Evolutionary conservation across 306 rosid genomes (phyloP), one percentile per base, ranked within the genome.

Genomic region (Ormosia semicastrata): DNA sequence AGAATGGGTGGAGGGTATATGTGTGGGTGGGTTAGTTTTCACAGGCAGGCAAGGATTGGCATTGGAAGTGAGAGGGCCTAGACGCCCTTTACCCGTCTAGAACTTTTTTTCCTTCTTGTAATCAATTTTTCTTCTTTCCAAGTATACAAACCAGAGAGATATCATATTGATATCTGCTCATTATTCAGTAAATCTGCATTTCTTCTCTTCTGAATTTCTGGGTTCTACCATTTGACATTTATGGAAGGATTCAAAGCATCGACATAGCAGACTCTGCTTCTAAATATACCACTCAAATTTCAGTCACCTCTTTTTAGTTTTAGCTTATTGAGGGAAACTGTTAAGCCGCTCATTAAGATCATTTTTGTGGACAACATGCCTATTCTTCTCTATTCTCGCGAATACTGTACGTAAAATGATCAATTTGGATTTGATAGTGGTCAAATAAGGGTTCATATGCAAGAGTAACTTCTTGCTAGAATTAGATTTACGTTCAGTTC

Each of bases 311-410:
- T 30, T 32, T 46, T 57, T 58, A 14, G 73, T 72, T 39, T 59
- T 72, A 34, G 47, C 77, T 76, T n/a, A 18, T 71, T 70, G 18
- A 43, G 77, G 36, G 13, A 5, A 75, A 73, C 59, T 63, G 4
- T 73, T 34, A 13, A 57, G 34, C 74, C 40, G 56, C n/a, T 56
- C 63, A 49, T 66, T 71, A 29, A 30, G 67, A 72, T 77, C 33
- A 71, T 57, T 46, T 71, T 56, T 39, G 24, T 77, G 33, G 68
- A 47, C 52, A 73, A 34, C 76, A 13, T 37, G 49, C 41, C 9
- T 72, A 4, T 41, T 18, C 5, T 17, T 4, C 39, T 60, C 65
- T 60, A 10, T 62, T 62, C 68, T 62, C 36, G 11, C 32, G 39
- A 83, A 65, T 47, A 47, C 64, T 24, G 39, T 37, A 50, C 47